A percentile compares a stretch with the other conserved stretches of the same genome.
Conservation (phyloP, 108 stramenopile genomes). For the Conticribra weissflogii region DNA sequence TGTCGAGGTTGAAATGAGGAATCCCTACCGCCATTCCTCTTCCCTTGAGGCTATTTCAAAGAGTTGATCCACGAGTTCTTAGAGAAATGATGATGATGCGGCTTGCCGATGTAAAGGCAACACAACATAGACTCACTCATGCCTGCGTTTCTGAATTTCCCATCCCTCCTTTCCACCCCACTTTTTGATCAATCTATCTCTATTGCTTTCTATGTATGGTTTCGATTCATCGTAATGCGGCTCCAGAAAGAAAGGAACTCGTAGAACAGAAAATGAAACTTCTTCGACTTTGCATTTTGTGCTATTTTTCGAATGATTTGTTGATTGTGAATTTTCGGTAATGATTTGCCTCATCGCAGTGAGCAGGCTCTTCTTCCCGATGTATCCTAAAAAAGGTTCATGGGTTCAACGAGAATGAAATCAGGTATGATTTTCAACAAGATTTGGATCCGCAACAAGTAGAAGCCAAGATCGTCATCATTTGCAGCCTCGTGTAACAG, state of each 20-base stretch:
- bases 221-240: slow-evolving; percentile 75
- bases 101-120: too few species aligned
- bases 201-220: slow-evolving; percentile 79
- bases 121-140: slow-evolving; percentile 51
- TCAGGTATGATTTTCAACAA: background rate
- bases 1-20: slow-evolving; percentile 84
- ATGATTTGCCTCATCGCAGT: slow-evolving; percentile 69
- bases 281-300: slow-evolving; percentile 32
- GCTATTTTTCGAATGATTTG: too few species aligned
- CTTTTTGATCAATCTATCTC: slow-evolving; percentile 76
- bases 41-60: slow-evolving; percentile 69
- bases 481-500: background rate
- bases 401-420: slow-evolving; percentile 8
- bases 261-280: slow-evolving; percentile 73
- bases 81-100: too few species aligned
- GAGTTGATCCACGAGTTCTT: too few species aligned
- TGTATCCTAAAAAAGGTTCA: slow-evolving; percentile 54
- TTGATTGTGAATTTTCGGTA: slow-evolving; percentile 55
- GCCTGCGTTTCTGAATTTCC: slow-evolving; percentile 71
- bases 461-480: too few species aligned
- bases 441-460: too few species aligned
- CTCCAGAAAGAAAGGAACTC: slow-evolving; percentile 89
- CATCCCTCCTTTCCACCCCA: slow-evolving; percentile 84
- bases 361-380: slow-evolving; percentile 84
- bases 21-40: slow-evolving; percentile 81